Percentiles rank a stretch among this genome's conserved stretches.
phyloP scores from a whole-genome alignment of 148 eudicot species.

The Diospyros lotus region DNA sequence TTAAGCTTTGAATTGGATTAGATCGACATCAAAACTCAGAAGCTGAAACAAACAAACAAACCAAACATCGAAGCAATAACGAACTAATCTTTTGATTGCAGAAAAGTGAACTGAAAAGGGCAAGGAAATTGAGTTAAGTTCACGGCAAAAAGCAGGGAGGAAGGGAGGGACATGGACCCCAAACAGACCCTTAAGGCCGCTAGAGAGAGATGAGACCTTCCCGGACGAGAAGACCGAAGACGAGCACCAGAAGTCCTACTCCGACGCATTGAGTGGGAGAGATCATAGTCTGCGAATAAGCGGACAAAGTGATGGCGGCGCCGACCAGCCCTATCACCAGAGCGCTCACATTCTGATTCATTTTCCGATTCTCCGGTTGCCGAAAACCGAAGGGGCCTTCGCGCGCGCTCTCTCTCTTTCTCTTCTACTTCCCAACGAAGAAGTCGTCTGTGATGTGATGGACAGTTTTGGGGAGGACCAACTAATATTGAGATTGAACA shows the following conservation, averaged over 20 bases:
- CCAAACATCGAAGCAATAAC: too few species aligned
- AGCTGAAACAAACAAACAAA: too few species aligned
- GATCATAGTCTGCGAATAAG: conserved; percentile 54
- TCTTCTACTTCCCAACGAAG: neutral
- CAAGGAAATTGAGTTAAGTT: too few species aligned
- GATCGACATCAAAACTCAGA: too few species aligned
- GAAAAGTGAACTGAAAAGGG: too few species aligned
- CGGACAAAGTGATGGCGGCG: conserved; percentile 56
- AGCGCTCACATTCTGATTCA: conserved; percentile 48
- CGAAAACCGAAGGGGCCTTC: neutral
- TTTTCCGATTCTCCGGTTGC: conserved; percentile 5
- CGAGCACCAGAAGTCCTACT: conserved; percentile 23
- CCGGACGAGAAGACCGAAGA: conserved; percentile 31
- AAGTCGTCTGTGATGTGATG: too few species aligned
- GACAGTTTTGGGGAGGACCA: too few species aligned
- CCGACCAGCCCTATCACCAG: conserved; percentile 54
- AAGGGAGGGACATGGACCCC: too few species aligned
- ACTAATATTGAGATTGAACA: too few species aligned
- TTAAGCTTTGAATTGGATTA: too few species aligned
- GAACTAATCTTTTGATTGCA: too few species aligned
- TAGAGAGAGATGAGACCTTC: conserved; percentile 40
- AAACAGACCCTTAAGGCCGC: neutral
- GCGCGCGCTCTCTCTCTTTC: neutral
- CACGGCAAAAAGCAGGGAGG: too few species aligned
- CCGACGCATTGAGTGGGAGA: conserved; percentile 42